Base-by-base conservation (phyloP, 1,139 yeast species). In the Suhomyces kunorum region DNA sequence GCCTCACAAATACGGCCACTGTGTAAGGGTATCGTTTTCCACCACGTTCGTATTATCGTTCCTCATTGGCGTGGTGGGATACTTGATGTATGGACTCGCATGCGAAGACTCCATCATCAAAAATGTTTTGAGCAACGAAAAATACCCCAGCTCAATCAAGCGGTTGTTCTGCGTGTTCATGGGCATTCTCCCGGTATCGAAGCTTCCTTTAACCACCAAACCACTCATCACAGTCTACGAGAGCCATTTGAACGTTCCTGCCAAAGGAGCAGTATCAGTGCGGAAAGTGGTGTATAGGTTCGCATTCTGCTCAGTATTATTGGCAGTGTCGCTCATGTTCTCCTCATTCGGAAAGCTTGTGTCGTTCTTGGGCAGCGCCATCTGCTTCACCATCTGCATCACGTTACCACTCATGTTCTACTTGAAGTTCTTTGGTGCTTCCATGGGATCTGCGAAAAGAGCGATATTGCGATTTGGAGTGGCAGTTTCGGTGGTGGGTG, bases 271-370 rank as follows among this genome's bases (percentile, higher is more conserved):
- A 12, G 5, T 14, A 17, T 5, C 14, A 27, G 18, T 3, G 25
- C 20, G 5, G 24, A 38, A 47, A 34, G 32, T 65, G 8, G 8
- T 54, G 6, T 51, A 58, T 0, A 55, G 75, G 34, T 38, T 61
- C 2, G 42, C 57, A 3, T 55, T 56, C 34, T 51, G 59, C 43
- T 28, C 53, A 2, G 34, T 64, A 3, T 53, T 68, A n/a, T 56
- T 84, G 23, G 38, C 64, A 2, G 59, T 82, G 36, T 78, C 95
- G 1, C 68, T 85, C 24, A 42, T 78, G 3, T 77, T 87, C 53
- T 87, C 87, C 5, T 81, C 83, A 24, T 90, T 89, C 62, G 96
- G 94, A 45, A 80, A 81, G 54, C 76, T 89, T 42, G 83, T 90
- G 62, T 87, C 96, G 7, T 79, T 89, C 39, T 68, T 87, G 50